Percentiles rank a stretch among this genome's conserved stretches.
These are phyloP conservation scores for Lodderomyces orthopsilosis DNA, from an alignment of 1,139 yeast genomes.

Conservation along the genomic window DNA sequence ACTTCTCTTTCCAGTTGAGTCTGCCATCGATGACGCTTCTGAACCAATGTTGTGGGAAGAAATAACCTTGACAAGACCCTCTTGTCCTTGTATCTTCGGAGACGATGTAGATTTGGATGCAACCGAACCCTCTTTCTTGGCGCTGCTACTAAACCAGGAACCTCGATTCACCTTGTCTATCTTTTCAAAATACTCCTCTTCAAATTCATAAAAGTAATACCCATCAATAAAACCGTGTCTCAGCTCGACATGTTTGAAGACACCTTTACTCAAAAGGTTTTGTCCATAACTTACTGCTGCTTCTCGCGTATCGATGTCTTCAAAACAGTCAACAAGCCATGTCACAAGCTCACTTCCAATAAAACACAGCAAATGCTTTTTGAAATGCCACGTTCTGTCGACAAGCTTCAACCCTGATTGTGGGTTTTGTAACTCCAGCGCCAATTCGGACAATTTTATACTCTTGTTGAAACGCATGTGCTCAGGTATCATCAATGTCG, in stretches of 20 bases:
- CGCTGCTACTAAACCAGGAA: conserved; percentile 33
- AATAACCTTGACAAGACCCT: conserved; percentile 8
- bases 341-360: conserved; percentile 81
- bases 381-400: conserved; percentile 92
- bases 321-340: conserved; percentile 78
- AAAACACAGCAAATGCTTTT: conserved; percentile 72
- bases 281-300: conserved; percentile 84
- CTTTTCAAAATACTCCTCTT: conserved; percentile 51
- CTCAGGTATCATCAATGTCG: conserved; percentile 35
- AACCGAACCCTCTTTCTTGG: conserved; percentile 20
- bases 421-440: conserved; percentile 64
- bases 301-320: conserved; percentile 76
- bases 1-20: conserved; percentile 23
- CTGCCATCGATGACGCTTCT: conserved; percentile 35
- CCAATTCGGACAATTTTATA: conserved; percentile 44
- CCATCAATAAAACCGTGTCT: conserved; percentile 89
- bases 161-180: conserved; percentile 31
- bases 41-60: conserved; percentile 19
- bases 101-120: conserved; percentile 29
- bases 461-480: conserved; percentile 34
- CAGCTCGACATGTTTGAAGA: conserved; percentile 77
- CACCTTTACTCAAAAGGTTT: conserved; percentile 61
- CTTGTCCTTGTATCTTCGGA: conserved; percentile 21
- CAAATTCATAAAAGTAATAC: conserved; percentile 80
- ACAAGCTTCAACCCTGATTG: conserved; percentile 58